phyloP scores from a whole-genome alignment of 371 early-diverging fungal species.

The Apophysomyces trapeziformis region DNA sequence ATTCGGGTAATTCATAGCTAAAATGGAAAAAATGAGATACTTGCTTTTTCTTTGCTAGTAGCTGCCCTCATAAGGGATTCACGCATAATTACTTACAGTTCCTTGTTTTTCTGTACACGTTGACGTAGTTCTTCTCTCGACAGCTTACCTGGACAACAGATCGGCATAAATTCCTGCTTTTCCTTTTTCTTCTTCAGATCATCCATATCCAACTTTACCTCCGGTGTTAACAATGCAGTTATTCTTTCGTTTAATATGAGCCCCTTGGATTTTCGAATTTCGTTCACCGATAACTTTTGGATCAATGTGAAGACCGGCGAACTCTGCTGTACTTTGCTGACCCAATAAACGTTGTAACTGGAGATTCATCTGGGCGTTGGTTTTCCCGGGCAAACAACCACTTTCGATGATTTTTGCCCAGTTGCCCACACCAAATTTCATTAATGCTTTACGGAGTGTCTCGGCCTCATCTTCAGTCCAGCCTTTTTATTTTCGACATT shows the following conservation, averaged over 20 bases:
- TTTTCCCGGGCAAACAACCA: conserved; percentile 85
- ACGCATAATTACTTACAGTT: conserved; percentile 51
- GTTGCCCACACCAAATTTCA: conserved; percentile 91
- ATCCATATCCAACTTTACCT: conserved; percentile 75
- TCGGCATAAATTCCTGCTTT: neutral
- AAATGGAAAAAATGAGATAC: neutral
- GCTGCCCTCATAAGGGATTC: neutral
- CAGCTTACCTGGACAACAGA: conserved; percentile 55
- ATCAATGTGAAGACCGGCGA: conserved; percentile 90
- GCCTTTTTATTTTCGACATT: conserved; percentile 44
- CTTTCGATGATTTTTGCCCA: conserved; percentile 93
- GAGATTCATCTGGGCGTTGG: conserved; percentile 93
- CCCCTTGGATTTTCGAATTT: conserved; percentile 81
- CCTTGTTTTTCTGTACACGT: conserved; percentile 72
- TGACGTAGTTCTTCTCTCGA: conserved; percentile 76
- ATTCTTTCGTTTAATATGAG: conserved; percentile 85
- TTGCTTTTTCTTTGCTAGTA: neutral
- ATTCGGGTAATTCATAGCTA: conserved; percentile 72
- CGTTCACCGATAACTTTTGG: conserved; percentile 80
- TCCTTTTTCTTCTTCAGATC: neutral
- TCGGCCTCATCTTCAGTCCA: conserved; percentile 89
- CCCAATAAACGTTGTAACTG: conserved; percentile 93
- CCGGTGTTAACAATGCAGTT: conserved; percentile 91
- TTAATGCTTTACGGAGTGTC: conserved; percentile 79
- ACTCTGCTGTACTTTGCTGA: conserved; percentile 94